These are phyloP conservation scores for Acrasis kona DNA, from an alignment of 78 protist genomes.

Conservation along the genomic window DNA sequence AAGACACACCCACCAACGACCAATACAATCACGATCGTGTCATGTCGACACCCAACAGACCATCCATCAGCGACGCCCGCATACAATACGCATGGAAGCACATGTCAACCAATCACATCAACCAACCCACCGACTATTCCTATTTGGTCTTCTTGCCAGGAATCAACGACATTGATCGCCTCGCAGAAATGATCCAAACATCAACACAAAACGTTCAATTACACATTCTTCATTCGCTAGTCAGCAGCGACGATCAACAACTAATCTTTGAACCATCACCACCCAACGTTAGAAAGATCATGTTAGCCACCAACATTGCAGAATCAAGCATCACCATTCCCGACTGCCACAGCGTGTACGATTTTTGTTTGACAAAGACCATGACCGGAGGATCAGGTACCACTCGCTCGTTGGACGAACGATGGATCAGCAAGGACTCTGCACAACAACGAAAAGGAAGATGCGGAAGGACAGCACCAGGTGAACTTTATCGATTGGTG, in stretches of 20 bases:
- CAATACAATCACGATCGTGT: not conserved
- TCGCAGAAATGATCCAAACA: not conserved
- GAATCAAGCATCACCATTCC: slow-evolving; percentile 54
- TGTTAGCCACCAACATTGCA: slow-evolving; percentile 57
- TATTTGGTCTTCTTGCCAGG: slow-evolving; percentile 81
- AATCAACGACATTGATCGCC: slow-evolving; percentile 47
- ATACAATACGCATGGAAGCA: slow-evolving; percentile 15
- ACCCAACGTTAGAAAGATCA: slow-evolving; percentile 25
- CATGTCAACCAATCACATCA: not conserved
- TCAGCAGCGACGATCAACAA: slow-evolving; percentile 52
- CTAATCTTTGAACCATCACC: slow-evolving; percentile 59
- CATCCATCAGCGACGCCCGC: not conserved
- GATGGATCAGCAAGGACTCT: not conserved
- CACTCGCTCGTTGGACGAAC: slow-evolving; percentile 6
- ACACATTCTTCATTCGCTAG: slow-evolving; percentile 34
- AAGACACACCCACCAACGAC: not conserved
- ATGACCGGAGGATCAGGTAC: not conserved
- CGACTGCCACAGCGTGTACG: slow-evolving; percentile 51
- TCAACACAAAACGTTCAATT: not conserved
- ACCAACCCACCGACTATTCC: slow-evolving; percentile 58
- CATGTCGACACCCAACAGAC: not conserved
- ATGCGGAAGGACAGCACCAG: slow-evolving; percentile 38
- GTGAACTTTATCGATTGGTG: slow-evolving; percentile 16
- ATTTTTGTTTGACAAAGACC: slow-evolving; percentile 40
- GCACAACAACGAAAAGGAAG: slow-evolving; percentile 16